Conservation (phyloP, 177 flowering plant species). For the Vitis hybrid region DNA sequence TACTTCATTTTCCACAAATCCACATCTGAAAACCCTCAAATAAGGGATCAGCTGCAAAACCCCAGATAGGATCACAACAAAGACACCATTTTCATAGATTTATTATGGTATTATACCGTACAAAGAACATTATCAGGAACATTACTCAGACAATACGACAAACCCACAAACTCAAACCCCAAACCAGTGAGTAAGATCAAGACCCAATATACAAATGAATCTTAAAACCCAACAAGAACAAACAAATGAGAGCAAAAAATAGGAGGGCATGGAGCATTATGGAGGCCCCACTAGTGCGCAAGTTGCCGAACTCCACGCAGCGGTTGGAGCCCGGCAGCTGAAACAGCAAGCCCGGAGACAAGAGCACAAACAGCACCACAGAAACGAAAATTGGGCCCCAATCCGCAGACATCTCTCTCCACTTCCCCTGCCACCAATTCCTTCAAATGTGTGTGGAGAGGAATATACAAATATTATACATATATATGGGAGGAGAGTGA, state of each 20-base stretch:
- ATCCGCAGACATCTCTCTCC: constrained; percentile 12
- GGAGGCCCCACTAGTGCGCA: constrained; percentile 42
- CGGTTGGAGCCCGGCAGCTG: constrained; percentile 43
- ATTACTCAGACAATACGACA: background rate
- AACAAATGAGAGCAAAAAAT: constrained; percentile 41
- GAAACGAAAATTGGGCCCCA: constrained; percentile 56
- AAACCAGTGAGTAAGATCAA: background rate
- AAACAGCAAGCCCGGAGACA: constrained; percentile 49
- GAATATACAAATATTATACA: too few species aligned
- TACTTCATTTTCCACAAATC: too few species aligned
- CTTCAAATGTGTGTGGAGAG: background rate
- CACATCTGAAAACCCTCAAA: too few species aligned
- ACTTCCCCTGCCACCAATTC: background rate
- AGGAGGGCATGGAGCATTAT: constrained; percentile 39
- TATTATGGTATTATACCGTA: too few species aligned
- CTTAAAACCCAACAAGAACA: constrained; percentile 34
- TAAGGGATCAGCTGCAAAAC: too few species aligned
- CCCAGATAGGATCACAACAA: too few species aligned
- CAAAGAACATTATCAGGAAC: background rate
- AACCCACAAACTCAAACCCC: background rate
- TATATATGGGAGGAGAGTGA: background rate
- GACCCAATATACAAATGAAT: constrained; percentile 32
- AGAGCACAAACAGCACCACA: constrained; percentile 44
- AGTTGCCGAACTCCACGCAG: constrained; percentile 44
- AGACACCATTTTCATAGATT: too few species aligned